Evolutionary conservation across 352 stramenopile species (phyloP).

Genomic region (Globisporangium cederbergense): DNA sequence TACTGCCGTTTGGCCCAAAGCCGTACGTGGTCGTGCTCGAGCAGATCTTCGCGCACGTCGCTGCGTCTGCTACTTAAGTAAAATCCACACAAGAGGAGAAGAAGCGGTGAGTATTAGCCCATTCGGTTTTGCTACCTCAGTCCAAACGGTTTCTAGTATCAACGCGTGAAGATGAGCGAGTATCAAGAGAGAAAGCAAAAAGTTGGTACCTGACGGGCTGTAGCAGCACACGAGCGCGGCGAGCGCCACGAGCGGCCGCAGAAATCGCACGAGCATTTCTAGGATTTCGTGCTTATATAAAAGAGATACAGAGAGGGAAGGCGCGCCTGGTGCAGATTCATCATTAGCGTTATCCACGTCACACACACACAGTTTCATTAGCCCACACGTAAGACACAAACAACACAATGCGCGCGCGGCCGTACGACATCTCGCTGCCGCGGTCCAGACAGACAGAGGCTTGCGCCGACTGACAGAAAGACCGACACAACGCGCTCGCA

Average conservation of each 20-base stretch:
- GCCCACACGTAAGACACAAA: neutral
- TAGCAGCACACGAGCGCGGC: constrained; percentile 4
- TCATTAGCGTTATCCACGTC: neutral
- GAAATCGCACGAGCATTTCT: neutral
- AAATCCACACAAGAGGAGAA: neutral
- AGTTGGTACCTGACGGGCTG: constrained; percentile 3
- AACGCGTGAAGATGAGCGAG: no score
- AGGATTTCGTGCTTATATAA: neutral
- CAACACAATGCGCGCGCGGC: no score
- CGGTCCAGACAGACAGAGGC: no score
- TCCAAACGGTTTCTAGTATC: no score
- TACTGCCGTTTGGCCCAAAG: constrained; percentile 28
- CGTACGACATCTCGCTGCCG: no score
- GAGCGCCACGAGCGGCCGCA: neutral
- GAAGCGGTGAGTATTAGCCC: neutral
- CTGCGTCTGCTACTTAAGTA: constrained; percentile 10
- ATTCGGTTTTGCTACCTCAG: neutral
- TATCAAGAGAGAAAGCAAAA: neutral
- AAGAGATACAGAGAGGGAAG: neutral
- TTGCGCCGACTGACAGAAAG: no score
- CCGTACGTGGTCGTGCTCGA: constrained; percentile 34
- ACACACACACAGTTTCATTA: neutral
- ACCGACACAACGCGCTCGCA: no score
- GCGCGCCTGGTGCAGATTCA: neutral
- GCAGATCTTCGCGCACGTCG: constrained; percentile 33